Base-by-base conservation (phyloP, 257 asterid genomes). In the Primulina tabacum region DNA sequence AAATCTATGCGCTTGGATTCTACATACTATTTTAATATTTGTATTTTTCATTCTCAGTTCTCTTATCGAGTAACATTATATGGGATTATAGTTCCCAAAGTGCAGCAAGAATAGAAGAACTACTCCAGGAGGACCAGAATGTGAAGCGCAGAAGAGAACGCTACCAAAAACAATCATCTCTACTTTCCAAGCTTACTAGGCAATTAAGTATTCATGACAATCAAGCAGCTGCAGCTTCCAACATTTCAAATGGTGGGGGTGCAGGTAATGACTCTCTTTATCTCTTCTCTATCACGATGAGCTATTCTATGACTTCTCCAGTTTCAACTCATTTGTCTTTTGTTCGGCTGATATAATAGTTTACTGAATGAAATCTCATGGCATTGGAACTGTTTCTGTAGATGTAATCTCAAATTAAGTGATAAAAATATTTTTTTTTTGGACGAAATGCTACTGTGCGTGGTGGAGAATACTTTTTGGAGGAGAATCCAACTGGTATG, bases 71-170 rank as follows among this genome's bases (percentile, higher is more conserved):
- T 72, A 21, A 79, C 37, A 50, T 32, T 64, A 67, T 28, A 60
- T 66, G 14, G 47, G 47, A 52, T 71, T 58, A 60, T 75, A 91
- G 97, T 79, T 78, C 85, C 72, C 90, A 83, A 84, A 91, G 97
- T 78, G 79, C 80, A 33, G 82, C 85, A 62, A 87, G 78, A 83
- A 85, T 91, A 71, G 97, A 91, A 79, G 97, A 91, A 80, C 89
- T 91, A 73, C 92, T 91, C 60, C 84, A 74, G 82, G 97, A 91
- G 83, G 97, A 91, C 81, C 90, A 84, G 71, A 91, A 89, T 64
- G 90, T 83, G 34, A 91, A 89, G 72, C 78, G 88, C 72, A 85
- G 81, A 81, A 87, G 97, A 78, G 95, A 91, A 65, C 91, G 91
- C 50, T 62, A 21, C 75, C 95, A 87, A 75, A 91, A 89, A 77